A percentile compares a stretch with the other conserved stretches of the same genome.
Evolutionary conservation across 83 land plant genomes (phyloP).

Genomic region (Picea abies): DNA sequence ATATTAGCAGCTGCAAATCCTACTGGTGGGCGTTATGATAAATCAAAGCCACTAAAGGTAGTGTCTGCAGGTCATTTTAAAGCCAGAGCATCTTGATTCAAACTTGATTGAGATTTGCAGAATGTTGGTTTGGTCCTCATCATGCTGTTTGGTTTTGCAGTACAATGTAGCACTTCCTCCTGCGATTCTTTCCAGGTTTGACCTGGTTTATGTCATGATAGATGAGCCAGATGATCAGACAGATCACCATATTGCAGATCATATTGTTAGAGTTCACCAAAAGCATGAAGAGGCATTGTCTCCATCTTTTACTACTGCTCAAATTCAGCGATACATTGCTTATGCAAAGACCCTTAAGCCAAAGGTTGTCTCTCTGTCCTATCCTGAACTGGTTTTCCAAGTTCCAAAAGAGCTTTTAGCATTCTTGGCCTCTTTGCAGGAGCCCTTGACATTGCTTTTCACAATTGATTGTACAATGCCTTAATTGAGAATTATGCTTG

Average conservation of each 20-base stretch:
- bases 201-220: conserved; percentile 96
- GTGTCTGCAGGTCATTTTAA: neutral
- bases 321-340: conserved; percentile 93
- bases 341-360: conserved; percentile 96
- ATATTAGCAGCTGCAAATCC: conserved; percentile 99
- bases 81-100: neutral
- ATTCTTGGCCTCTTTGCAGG: neutral
- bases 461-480: neutral
- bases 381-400: neutral
- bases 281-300: conserved; percentile 91
- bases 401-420: neutral
- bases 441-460: neutral
- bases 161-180: conserved; percentile 99
- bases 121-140: neutral
- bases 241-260: conserved; percentile 94
- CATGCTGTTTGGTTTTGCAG: conserved; percentile 44
- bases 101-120: neutral
- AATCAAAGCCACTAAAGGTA: conserved; percentile 93
- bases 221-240: conserved; percentile 96
- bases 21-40: conserved; percentile 97
- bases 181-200: conserved; percentile 97
- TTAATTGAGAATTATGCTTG: neutral
- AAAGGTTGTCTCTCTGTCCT: conserved; percentile 49
- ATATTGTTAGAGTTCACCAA: conserved; percentile 96
- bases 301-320: conserved; percentile 87